Conservation (phyloP, 306 rosid species). For the Cucumis hystrix region DNA sequence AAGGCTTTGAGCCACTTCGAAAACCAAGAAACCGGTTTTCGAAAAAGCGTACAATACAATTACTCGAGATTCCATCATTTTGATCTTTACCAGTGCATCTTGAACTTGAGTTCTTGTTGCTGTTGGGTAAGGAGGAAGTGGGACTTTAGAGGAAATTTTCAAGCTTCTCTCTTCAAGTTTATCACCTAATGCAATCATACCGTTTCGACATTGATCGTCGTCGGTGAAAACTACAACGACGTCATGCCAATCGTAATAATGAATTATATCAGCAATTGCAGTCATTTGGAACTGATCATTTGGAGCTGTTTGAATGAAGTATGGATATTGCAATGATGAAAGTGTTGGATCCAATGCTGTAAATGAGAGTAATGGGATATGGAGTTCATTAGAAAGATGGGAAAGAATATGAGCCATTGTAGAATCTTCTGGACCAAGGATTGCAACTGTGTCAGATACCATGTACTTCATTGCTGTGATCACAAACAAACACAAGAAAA, state of each 20-base stretch:
- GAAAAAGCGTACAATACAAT: constrained; percentile 27
- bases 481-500: background rate
- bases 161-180: constrained; percentile 23
- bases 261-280: constrained; percentile 34
- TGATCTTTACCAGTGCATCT: constrained; percentile 14
- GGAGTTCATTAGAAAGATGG: constrained; percentile 41
- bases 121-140: constrained; percentile 33
- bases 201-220: constrained; percentile 36
- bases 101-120: constrained; percentile 17
- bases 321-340: constrained; percentile 33
- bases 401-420: constrained; percentile 34
- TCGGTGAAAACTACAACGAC: constrained; percentile 27
- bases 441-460: constrained; percentile 31
- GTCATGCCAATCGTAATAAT: constrained; percentile 27
- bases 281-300: constrained; percentile 38
- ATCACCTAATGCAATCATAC: constrained; percentile 26
- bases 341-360: constrained; percentile 40
- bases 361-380: constrained; percentile 30
- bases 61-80: constrained; percentile 27
- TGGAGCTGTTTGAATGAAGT: constrained; percentile 45
- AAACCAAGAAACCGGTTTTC: constrained; percentile 26
- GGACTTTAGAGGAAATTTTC: constrained; percentile 31
- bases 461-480: constrained; percentile 28
- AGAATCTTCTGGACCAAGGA: constrained; percentile 40
- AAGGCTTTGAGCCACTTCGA: constrained; percentile 28